phyloP scores from a whole-genome alignment of 176 grass and related monocot genomes.

The Thinopyrum elongatum region DNA sequence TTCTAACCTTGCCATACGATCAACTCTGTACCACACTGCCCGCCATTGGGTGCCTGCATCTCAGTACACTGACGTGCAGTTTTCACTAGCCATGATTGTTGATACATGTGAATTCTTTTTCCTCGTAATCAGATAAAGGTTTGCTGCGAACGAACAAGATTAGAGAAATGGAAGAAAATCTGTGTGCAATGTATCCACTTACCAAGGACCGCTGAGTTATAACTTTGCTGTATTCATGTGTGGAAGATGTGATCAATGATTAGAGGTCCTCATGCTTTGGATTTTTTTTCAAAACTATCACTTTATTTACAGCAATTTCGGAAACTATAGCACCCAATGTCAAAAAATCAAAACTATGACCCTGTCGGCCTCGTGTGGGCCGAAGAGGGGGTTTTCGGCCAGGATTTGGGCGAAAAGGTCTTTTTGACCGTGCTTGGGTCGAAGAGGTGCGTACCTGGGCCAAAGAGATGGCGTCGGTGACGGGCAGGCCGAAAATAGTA shows the following conservation, averaged over 20 bases:
- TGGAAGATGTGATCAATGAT: neutral
- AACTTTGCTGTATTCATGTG: neutral
- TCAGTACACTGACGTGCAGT: slow-evolving; percentile 2
- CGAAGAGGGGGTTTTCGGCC: no score
- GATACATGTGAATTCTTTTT: slow-evolving; percentile 37
- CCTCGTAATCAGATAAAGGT: slow-evolving; percentile 15
- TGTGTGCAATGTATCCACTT: neutral
- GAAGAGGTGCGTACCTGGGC: no score
- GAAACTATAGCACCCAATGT: no score
- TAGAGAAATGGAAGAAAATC: neutral
- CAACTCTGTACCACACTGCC: slow-evolving; percentile 32
- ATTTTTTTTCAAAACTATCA: no score
- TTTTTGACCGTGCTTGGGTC: no score
- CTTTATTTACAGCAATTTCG: no score
- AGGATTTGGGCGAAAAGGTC: no score
- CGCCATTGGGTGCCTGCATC: slow-evolving; percentile 19
- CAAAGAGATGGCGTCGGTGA: no score
- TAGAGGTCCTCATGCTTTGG: neutral
- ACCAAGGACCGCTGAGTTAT: neutral
- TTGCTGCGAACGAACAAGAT: neutral
- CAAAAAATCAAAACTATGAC: no score
- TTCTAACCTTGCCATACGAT: slow-evolving; percentile 34
- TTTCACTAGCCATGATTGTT: slow-evolving; percentile 36
- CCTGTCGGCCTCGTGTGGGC: no score
- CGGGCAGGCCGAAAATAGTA: no score